Conservation (phyloP, 495 filamentous ascomycete species). For the Pyronema domesticum region DNA sequence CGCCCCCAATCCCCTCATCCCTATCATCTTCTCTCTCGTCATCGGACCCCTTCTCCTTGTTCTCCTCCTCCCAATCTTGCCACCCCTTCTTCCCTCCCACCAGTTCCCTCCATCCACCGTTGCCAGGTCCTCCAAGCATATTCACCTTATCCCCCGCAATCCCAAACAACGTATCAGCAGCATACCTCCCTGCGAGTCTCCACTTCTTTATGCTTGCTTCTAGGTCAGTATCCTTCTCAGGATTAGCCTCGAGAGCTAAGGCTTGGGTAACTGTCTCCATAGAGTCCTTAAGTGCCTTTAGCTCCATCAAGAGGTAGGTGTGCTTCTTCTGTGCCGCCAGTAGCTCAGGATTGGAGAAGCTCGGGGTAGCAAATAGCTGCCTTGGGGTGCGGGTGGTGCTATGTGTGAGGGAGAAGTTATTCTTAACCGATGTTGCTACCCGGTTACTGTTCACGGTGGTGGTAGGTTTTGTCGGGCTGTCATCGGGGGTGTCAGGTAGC, state of each 20-base stretch:
- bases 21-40: slow-evolving; percentile 1
- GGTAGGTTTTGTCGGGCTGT: not conserved
- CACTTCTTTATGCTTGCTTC: slow-evolving; percentile 28
- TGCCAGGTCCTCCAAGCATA: slow-evolving; percentile 17
- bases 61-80: slow-evolving; percentile 15
- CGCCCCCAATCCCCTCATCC: slow-evolving; percentile 4
- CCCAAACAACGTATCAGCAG: slow-evolving; percentile 21
- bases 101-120: slow-evolving; percentile 18
- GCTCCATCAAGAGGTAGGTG: slow-evolving; percentile 9
- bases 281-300: slow-evolving; percentile 12
- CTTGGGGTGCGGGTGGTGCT: not conserved
- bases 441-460: not conserved
- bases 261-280: slow-evolving; percentile 20
- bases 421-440: not conserved
- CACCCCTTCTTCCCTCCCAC: slow-evolving; percentile 12
- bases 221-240: slow-evolving; percentile 20
- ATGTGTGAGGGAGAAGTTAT: not conserved
- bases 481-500: not conserved
- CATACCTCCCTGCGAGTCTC: slow-evolving; percentile 19
- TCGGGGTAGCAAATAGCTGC: not conserved
- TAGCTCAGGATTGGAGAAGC: slow-evolving; percentile 13
- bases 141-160: slow-evolving; percentile 21
- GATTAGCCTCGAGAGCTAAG: slow-evolving; percentile 15
- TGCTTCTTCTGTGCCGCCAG: slow-evolving; percentile 14
- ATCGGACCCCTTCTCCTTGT: slow-evolving; percentile 8